These are phyloP conservation scores for Tetrahymena elliotti DNA, from an alignment of 73 alveolate genomes.

Conservation along the genomic window DNA sequence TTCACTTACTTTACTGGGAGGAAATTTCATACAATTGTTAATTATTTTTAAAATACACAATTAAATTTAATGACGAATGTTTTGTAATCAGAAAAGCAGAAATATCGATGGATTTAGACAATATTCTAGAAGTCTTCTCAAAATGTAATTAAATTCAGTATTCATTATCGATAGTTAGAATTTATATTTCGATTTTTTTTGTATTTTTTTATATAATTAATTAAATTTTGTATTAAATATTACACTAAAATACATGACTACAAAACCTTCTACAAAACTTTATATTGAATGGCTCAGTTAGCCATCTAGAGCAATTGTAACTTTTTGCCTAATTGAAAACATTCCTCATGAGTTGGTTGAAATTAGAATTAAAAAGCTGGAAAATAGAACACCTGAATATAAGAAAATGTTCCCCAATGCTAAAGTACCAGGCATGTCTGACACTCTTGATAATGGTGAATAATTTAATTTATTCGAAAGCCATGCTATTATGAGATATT, in stretches of 20 bases:
- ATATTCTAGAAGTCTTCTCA: neutral
- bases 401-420: conserved; percentile 30
- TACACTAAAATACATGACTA: neutral
- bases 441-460: conserved; percentile 36
- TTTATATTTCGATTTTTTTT: neutral
- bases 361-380: conserved; percentile 32
- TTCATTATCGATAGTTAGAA: neutral
- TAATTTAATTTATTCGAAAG: conserved; percentile 42
- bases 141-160: neutral
- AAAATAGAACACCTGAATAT: conserved; percentile 30
- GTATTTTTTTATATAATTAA: neutral
- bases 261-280: neutral
- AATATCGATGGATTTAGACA: too few relatives aligned
- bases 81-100: neutral
- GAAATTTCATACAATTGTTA: neutral
- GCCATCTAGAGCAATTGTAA: conserved; percentile 53
- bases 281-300: conserved; percentile 12
- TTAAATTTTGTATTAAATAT: neutral
- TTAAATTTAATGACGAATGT: neutral
- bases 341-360: conserved; percentile 36
- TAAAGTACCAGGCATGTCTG: conserved; percentile 51
- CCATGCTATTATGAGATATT: conserved; percentile 57
- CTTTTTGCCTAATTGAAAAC: conserved; percentile 42
- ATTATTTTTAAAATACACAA: too few relatives aligned
- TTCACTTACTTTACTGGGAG: neutral